phyloP scores from a whole-genome alignment of 768 basidiomycete genomes.

The Clitopilus passeckerianus region DNA sequence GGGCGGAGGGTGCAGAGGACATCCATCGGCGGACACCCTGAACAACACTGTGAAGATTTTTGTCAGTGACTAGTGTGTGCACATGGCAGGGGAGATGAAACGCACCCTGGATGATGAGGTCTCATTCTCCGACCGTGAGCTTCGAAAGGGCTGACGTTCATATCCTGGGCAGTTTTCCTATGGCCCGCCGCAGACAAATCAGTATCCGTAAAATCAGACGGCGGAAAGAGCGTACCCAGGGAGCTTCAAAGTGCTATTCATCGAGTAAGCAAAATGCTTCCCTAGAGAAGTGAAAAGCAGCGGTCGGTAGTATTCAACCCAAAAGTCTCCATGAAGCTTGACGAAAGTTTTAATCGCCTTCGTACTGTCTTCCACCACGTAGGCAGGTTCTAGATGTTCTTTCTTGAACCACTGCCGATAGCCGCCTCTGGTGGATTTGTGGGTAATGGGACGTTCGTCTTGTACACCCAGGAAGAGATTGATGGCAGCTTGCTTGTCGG shows the following conservation, averaged over 20 bases:
- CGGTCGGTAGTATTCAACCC: conserved; percentile 88
- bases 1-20: conserved; percentile 42
- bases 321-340: conserved; percentile 63
- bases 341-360: conserved; percentile 57
- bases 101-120: conserved; percentile 30
- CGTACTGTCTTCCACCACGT: conserved; percentile 61
- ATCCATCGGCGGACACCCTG: conserved; percentile 81
- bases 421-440: conserved; percentile 52
- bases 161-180: conserved; percentile 63
- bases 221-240: conserved; percentile 83
- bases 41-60: conserved; percentile 47
- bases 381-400: conserved; percentile 65
- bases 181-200: too few relatives aligned
- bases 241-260: conserved; percentile 83
- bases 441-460: conserved; percentile 40
- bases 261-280: conserved; percentile 89
- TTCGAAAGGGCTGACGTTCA: conserved; percentile 74
- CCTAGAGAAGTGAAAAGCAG: conserved; percentile 78
- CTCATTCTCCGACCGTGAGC: conserved; percentile 40
- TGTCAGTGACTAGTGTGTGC: background rate
- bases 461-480: conserved; percentile 87
- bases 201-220: too few relatives aligned
- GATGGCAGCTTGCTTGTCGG: conserved; percentile 96
- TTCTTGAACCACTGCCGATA: conserved; percentile 86
- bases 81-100: background rate